Base-by-base conservation (phyloP, 352 stramenopile species). In the Pythium utonaiense region DNA sequence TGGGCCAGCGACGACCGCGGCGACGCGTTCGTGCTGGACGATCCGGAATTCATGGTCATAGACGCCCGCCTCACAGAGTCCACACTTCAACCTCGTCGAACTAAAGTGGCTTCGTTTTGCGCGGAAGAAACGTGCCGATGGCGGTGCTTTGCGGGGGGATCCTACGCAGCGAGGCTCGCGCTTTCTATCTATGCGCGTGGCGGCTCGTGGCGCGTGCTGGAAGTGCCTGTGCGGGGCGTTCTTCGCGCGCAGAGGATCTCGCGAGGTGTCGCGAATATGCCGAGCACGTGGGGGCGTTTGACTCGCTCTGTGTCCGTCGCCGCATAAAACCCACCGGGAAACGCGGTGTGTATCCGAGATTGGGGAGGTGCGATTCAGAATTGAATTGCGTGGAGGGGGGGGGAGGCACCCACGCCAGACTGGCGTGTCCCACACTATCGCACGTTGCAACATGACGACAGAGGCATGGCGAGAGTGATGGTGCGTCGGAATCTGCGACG, bases 1-100 rank as follows among this genome's bases (percentile, higher is more conserved):
- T 81, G 76, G 40, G 83, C 64, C 49, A 64, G 68, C 17, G 64
- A 70, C 3, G 53, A 14, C 31, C 75, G 73, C 41, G 78, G 74
- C 22, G 81, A 80, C 54, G 70, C 66, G 19, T 44, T 74, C 13
- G 71, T 53, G 67, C 78, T 88, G 51, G 74, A 66, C 7, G 45
- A 10, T 4, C 42, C 53, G 14, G 64, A 60, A 40, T 52, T 66
- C 64, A 63, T 62, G 33, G 52, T 54, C 22, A 16, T 42, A 12
- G 31, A 10, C n/a, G n/a, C 40, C 40, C 40, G 40, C 40, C 40
- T 47, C 40, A 47, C 40, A 47, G 27, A 25, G n/a, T 47, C 25
- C 17, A 21, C 53, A 67, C 60, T 68, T 62, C 62, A 67, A 67
- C 60, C 60, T 61, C n/a, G 41, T 33, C 28, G 28, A 33, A n/a